Evolutionary conservation across 2,329 filamentous ascomycete genomes (phyloP), one percentile per base, ranked within the genome.

Genomic region (Fusarium staphyleae): DNA sequence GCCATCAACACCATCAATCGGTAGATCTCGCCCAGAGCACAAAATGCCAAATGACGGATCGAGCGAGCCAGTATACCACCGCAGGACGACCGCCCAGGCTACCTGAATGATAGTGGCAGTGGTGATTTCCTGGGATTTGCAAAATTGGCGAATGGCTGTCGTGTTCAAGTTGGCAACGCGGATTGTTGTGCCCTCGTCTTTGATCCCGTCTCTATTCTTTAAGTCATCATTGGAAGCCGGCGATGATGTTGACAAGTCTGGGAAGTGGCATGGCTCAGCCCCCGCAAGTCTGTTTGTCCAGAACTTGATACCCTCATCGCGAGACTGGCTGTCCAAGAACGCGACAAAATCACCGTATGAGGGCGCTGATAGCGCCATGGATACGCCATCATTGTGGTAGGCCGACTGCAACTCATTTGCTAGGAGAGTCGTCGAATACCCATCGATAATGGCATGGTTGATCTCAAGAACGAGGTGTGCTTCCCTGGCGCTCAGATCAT

Each of bases 371-470:
- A 28, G 3, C 12, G 15, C 2, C n/a, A n/a, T 14, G n/a, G 14
- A 34, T 14, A 14, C n/a, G 10, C 14, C 14, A 16, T 34, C 14
- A n/a, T 13, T 36, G 16, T 3, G 24, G 16, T 49, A 43, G 3
- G 37, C 39, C 19, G 24, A 10, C 5, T 36, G 39, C 7, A 49
- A 14, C 8, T 43, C 37, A 11, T 24, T 13, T 5, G 28, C 37
- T 2, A 49, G n/a, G 5, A 36, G 5, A 11, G 2, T n/a, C 4
- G 39, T 26, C 2, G 46, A 49, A 24, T 49, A 9, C n/a, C 46
- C 37, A 24, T 49, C 47, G 5, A 49, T 16, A 13, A 49, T 36
- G 12, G 47, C 47, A n/a, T 49, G 47, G 11, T 49, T 49, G 24
- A 49, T 43, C 39, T 49, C 37, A 2, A 49, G 32, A n/a, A 37